Conservation (phyloP, 352 stramenopile genomes). For the Globisporangium middletonii region DNA sequence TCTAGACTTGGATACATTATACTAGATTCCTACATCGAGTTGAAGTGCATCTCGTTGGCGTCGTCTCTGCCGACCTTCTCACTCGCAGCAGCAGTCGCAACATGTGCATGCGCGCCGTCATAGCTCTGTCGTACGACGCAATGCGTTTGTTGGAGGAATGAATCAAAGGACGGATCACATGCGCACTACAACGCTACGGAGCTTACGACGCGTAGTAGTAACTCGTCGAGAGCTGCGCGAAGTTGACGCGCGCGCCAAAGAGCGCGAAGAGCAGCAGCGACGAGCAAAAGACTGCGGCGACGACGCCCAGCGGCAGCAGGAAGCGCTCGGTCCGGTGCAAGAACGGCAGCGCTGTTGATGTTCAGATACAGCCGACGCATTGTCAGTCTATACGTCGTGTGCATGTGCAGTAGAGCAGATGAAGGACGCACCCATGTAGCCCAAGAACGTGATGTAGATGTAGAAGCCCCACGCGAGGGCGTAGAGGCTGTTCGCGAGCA, state of each 20-base stretch:
- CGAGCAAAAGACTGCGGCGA: conserved; percentile 73
- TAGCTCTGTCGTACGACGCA: too few species aligned
- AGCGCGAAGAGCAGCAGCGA: conserved; percentile 75
- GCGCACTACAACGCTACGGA: not conserved
- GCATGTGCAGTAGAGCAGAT: not conserved
- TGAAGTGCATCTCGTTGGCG: too few species aligned
- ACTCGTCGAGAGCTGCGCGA: conserved; percentile 56
- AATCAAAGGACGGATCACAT: too few species aligned
- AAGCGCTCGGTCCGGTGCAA: conserved; percentile 89
- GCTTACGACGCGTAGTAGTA: conserved; percentile 77
- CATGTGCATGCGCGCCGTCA: too few species aligned
- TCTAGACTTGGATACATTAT: too few species aligned
- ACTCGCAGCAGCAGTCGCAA: too few species aligned
- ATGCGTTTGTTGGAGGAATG: too few species aligned
- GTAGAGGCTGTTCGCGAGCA: conserved; percentile 94
- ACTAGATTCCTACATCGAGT: too few species aligned
- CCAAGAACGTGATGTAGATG: conserved; percentile 98
- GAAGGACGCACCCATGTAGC: conserved; percentile 86
- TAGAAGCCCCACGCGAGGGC: conserved; percentile 92
- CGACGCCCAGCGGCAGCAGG: conserved; percentile 73
- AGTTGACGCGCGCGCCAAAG: conserved; percentile 64
- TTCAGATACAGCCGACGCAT: not conserved
- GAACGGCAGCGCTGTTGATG: conserved; percentile 71
- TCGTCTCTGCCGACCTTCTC: too few species aligned
- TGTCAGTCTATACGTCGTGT: conserved; percentile 1